These are phyloP conservation scores for Apiospora sp. DNA, from an alignment of 2,329 filamentous ascomycete species.

Conservation along the genomic window DNA sequence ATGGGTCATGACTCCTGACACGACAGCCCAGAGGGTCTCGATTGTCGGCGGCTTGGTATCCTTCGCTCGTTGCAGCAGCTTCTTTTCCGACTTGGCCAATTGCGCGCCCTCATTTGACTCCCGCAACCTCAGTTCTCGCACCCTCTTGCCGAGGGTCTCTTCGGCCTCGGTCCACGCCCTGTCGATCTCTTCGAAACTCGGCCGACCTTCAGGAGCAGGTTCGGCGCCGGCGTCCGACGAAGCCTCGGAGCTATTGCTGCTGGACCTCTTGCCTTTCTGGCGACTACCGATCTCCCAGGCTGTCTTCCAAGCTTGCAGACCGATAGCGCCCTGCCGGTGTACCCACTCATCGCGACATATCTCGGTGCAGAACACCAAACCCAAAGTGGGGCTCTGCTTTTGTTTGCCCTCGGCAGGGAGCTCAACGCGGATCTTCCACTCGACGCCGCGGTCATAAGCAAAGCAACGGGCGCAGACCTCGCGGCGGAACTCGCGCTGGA, in stretches of 20 bases:
- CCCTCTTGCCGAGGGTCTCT: neutral
- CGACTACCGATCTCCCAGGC: conserved; percentile 24
- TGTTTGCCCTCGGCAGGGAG: conserved; percentile 22
- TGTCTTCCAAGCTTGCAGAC: conserved; percentile 17
- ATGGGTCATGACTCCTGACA: conserved; percentile 6
- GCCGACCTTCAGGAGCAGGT: neutral
- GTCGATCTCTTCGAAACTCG: conserved; percentile 15
- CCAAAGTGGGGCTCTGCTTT: conserved; percentile 19
- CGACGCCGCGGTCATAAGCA: conserved; percentile 22
- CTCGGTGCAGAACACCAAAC: conserved; percentile 21
- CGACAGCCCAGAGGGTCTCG: conserved; percentile 21
- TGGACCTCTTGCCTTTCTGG: neutral
- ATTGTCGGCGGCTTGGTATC: conserved; percentile 16
- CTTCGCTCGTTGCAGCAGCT: conserved; percentile 14
- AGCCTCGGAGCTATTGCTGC: neutral
- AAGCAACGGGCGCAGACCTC: conserved; percentile 25
- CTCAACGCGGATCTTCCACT: conserved; percentile 21
- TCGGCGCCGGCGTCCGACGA: neutral
- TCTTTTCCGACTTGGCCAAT: conserved; percentile 14
- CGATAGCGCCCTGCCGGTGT: neutral
- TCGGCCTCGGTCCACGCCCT: neutral
- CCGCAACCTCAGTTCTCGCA: neutral
- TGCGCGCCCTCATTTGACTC: neutral
- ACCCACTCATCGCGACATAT: conserved; percentile 18
- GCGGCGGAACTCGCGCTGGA: conserved; percentile 24